A percentile compares a stretch with the other conserved stretches of the same genome.
Evolutionary conservation across 1,284 basidiomycete species (phyloP).

Genomic region (Ustilago bromivora): DNA sequence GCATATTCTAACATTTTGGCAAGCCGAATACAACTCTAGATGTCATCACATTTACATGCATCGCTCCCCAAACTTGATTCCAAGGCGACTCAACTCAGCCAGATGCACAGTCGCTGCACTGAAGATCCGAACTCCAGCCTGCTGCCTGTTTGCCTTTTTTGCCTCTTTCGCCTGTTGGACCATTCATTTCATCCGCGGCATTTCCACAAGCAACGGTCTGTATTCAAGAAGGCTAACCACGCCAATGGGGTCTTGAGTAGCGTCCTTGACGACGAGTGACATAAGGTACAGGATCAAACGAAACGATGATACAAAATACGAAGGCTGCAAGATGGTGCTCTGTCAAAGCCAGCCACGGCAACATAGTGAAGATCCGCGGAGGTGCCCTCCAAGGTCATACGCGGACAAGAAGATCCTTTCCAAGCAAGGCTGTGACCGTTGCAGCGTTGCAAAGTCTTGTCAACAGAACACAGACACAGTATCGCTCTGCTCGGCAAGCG

Average conservation of each 20-base stretch:
- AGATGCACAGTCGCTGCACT: constrained; percentile 2
- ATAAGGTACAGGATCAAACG: neutral
- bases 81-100: neutral
- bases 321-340: neutral
- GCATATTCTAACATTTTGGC: neutral
- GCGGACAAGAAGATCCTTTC: constrained; percentile 6
- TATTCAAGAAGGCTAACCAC: neutral
- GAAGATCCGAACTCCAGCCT: constrained; percentile 1
- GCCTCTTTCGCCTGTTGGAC: neutral
- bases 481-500: too few species aligned
- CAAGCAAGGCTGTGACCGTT: neutral
- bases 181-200: constrained; percentile 1
- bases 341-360: neutral
- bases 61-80: neutral
- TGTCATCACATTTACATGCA: constrained; percentile 1
- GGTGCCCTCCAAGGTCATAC: neutral
- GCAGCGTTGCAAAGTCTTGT: neutral
- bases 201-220: neutral
- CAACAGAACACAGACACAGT: too few species aligned
- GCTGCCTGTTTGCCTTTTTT: neutral
- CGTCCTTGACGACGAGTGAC: neutral
- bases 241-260: too few species aligned
- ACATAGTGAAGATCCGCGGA: neutral
- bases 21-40: neutral
- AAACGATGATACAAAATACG: neutral